Base-by-base conservation (phyloP, 805 yeast genomes). In the Debaryomyces tyrocola region DNA sequence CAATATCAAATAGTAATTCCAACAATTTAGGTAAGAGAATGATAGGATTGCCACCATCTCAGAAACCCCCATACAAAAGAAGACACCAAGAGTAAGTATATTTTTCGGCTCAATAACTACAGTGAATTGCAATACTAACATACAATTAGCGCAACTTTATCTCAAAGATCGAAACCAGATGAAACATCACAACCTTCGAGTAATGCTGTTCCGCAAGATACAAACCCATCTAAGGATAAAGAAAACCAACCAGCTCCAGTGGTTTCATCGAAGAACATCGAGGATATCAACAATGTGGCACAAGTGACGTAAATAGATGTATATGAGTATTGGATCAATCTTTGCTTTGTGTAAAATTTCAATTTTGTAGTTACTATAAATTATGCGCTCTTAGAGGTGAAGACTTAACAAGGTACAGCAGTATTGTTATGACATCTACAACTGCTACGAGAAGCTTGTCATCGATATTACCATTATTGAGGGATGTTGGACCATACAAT, bases 401-500 rank as follows among this genome's bases (percentile, higher is more conserved):
- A 6, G 27, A 14, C 7, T 9, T 31, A 31, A 2, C 7, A 31
- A 31, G 17, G 14, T 2, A 31, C n/a, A 35, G 7, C 38, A 20
- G 38, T 15, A 35, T 14, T 7, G 20, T 11, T 4, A 20, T 35
- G 24, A 6, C 20, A 35, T n/a, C n/a, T 12, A 18, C n/a, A 6
- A 4, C 11, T 35, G n/a, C 38, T 15, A 15, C 6, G 20, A 35
- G 38, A 35, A 35, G 20, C 24, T 20, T 35, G n/a, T 12, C 38
- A 6, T 35, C 38, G 6, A 17, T 35, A 15, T 6, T 6, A 35
- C 38, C 38, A 10, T 46, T 68, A 11, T 54, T 72, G 5, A 28
- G 43, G 1, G 39, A 47, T 1, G 43, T 59, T 2, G 78, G 78
- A 4, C 78, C 78, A 4, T 73, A 51, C 55, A 70, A 70, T 51